Percentiles rank a stretch among this genome's conserved stretches.
phyloP scores from a whole-genome alignment of 2,329 filamentous ascomycete species.

The Penicillium janthinellum region DNA sequence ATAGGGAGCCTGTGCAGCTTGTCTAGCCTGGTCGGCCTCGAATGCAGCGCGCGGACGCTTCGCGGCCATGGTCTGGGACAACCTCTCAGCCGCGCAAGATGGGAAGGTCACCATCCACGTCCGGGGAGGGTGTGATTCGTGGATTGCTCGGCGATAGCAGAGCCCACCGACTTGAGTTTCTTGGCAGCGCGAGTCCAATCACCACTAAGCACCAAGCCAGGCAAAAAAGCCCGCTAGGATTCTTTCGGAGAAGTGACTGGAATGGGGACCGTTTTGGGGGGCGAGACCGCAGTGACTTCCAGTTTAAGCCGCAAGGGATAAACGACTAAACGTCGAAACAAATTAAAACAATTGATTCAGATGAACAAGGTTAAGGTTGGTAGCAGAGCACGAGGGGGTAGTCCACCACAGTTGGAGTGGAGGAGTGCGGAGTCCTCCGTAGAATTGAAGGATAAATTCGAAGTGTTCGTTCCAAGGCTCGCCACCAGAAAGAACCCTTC shows the following conservation, averaged over 20 bases:
- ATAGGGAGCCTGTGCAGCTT: slow-evolving; percentile 63
- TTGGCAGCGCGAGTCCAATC: slow-evolving; percentile 1
- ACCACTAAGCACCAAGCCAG: background rate
- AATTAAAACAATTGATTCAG: background rate
- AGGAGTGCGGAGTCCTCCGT: background rate
- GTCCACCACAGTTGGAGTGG: background rate
- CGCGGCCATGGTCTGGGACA: slow-evolving; percentile 14
- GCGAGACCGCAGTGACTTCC: background rate
- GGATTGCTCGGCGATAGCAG: background rate
- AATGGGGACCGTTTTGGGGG: background rate
- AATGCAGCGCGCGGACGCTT: slow-evolving; percentile 80
- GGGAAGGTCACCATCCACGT: background rate
- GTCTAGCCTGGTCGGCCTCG: slow-evolving; percentile 67
- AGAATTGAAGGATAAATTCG: background rate
- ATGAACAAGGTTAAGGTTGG: background rate
- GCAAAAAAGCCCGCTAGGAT: background rate
- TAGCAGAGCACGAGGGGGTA: background rate
- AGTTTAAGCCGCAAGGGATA: slow-evolving; percentile 3
- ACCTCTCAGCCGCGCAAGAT: slow-evolving; percentile 2
- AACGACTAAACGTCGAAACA: background rate
- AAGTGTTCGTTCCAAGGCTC: background rate
- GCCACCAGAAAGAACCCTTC: background rate
- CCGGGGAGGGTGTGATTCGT: slow-evolving; percentile 1
- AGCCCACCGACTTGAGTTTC: background rate
- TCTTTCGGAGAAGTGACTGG: background rate